These are phyloP conservation scores for Wickerhamiella nectarea DNA, from an alignment of 805 yeast genomes.

Conservation along the genomic window DNA sequence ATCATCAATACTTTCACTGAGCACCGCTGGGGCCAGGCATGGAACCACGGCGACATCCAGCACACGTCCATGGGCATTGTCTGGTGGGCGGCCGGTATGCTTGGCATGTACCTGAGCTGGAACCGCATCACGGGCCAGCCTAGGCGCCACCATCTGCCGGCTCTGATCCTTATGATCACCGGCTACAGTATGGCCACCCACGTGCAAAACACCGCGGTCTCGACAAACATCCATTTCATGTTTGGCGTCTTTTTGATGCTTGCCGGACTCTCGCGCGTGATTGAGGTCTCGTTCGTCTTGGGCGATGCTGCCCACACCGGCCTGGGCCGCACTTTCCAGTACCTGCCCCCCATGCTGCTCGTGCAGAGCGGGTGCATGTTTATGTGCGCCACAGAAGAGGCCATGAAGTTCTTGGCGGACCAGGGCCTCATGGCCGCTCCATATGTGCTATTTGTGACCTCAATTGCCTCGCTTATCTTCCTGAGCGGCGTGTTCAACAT, in stretches of 20 bases:
- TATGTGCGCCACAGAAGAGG: constrained; percentile 91
- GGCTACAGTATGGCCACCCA: constrained; percentile 95
- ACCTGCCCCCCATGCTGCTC: constrained; percentile 69
- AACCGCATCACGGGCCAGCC: constrained; percentile 33
- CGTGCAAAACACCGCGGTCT: constrained; percentile 55
- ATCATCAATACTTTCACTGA: constrained; percentile 90
- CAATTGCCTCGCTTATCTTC: constrained; percentile 60
- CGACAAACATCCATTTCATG: constrained; percentile 77
- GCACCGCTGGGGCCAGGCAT: constrained; percentile 89
- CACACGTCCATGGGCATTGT: constrained; percentile 93
- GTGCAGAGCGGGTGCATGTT: constrained; percentile 68
- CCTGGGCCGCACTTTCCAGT: constrained; percentile 62
- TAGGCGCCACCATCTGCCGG: constrained; percentile 65
- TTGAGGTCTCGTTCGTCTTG: constrained; percentile 69
- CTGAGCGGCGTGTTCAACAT: constrained; percentile 52
- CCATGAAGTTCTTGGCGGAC: constrained; percentile 51
- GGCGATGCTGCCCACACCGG: constrained; percentile 34
- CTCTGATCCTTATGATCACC: constrained; percentile 67
- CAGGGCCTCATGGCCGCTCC: constrained; percentile 77
- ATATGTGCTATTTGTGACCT: constrained; percentile 54
- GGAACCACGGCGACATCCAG: constrained; percentile 90
- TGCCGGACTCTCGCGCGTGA: constrained; percentile 63
- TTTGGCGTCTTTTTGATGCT: constrained; percentile 70
- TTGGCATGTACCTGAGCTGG: constrained; percentile 67
- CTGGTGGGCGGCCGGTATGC: constrained; percentile 90